Evolutionary conservation across 2,329 filamentous ascomycete species (phyloP), one percentile per base, ranked within the genome.

Genomic region (Fusarium humuli): DNA sequence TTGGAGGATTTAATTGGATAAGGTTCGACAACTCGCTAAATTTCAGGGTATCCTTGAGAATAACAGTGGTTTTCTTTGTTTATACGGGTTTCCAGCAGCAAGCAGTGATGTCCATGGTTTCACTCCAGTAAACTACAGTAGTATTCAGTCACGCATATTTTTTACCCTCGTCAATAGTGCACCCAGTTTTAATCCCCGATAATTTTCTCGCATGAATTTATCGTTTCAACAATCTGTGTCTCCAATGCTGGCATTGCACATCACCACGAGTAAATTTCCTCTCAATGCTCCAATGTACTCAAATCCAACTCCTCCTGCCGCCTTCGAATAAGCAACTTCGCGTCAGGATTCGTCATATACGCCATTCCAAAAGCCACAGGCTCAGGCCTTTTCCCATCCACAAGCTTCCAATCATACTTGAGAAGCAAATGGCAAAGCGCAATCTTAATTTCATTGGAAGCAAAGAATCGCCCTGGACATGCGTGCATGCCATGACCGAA

Each of bases 401-500:
- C 14, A 2, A 69, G 3, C 45, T 64, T 67, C 70, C 69, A 64
- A 18, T 88, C 86, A 57, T 86, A 87, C 63, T 86, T 84, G 7
- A 84, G 67, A 1, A 87, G 47, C 29, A 87, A 62, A 61, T 86
- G 82, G 5, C 83, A 78, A 1, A 88, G 55, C 3, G 85, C 75
- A 67, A 88, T 83, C 76, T 88, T 88, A 22, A 86, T 76, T 75
- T 86, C 84, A 34, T 84, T 82, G 0, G 83, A 80, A 0, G 85
- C 85, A 62, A 87, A 87, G 76, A 87, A 87, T 2, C 86, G 80
- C 0, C 86, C 86, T 0, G 84, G 83, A 50, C 86, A 84, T 2
- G 82, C 84, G 73, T 88, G 86, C 44, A 82, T 76, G 2, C 87
- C 87, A 56, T 87, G 84, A 0, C 87, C 86, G 70, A 89, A 89